phyloP scores from a whole-genome alignment of 257 asterid genomes.

The Solanum pennellii region DNA sequence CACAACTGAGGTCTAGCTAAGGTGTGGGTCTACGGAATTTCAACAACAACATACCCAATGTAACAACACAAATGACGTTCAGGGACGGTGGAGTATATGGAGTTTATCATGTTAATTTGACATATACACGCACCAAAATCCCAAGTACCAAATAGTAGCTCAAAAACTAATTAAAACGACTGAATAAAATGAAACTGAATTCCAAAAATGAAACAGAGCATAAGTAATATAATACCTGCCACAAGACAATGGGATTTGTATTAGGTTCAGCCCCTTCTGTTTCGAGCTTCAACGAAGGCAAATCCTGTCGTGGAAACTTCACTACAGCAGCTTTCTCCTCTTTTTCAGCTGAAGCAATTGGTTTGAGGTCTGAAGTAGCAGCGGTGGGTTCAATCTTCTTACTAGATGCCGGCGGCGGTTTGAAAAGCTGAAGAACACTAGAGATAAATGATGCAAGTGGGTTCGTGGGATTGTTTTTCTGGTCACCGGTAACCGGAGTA shows the following conservation, averaged over 20 bases:
- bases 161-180: background rate
- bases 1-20: background rate
- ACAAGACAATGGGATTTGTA: constrained; percentile 43
- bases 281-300: constrained; percentile 42
- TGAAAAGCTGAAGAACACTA: constrained; percentile 33
- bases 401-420: constrained; percentile 25
- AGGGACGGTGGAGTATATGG: background rate
- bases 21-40: background rate
- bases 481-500: background rate
- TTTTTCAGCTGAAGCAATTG: constrained; percentile 4
- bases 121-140: background rate
- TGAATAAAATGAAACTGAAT: background rate
- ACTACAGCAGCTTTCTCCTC: constrained; percentile 16
- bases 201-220: background rate
- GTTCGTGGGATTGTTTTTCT: constrained; percentile 6
- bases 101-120: background rate
- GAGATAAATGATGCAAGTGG: constrained; percentile 35
- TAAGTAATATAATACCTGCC: constrained; percentile 41
- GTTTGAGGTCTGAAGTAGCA: constrained; percentile 1
- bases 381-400: constrained; percentile 2
- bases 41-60: background rate
- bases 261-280: constrained; percentile 32
- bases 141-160: background rate
- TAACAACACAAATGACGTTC: background rate
- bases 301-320: constrained; percentile 28